phyloP scores from a whole-genome alignment of 2,329 filamentous ascomycete species.

The Cadophora sp. region DNA sequence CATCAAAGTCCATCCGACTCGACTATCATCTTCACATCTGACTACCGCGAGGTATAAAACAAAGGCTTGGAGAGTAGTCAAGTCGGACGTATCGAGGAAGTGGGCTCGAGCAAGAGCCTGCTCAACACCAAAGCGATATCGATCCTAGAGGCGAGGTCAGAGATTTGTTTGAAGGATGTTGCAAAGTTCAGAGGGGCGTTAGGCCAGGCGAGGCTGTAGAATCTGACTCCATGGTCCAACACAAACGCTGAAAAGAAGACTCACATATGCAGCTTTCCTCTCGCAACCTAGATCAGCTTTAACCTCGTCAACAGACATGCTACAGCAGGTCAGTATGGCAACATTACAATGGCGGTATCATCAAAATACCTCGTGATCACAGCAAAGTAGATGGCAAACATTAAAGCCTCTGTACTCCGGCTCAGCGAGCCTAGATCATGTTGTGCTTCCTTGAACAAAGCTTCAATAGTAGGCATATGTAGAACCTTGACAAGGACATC shows the following conservation, averaged over 20 bases:
- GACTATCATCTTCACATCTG: conserved; percentile 57
- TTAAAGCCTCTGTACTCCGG: conserved; percentile 55
- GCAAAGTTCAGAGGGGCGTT: no score
- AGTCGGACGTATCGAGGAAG: conserved; percentile 65
- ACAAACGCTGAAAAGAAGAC: neutral
- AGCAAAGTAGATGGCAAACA: conserved; percentile 65
- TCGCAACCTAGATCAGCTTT: conserved; percentile 16
- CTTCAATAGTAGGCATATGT: conserved; percentile 54
- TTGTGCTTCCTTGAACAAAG: conserved; percentile 44
- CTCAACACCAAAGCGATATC: conserved; percentile 56
- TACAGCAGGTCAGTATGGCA: neutral
- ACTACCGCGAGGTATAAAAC: conserved; percentile 62
- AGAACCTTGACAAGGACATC: conserved; percentile 53
- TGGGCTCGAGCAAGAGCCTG: conserved; percentile 66
- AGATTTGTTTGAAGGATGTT: no score
- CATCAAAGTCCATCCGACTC: conserved; percentile 68
- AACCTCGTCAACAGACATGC: conserved; percentile 20
- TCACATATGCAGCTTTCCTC: conserved; percentile 12
- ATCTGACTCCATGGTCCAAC: neutral
- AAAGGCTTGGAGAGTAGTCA: conserved; percentile 67
- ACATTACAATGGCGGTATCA: no score
- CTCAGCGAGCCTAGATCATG: conserved; percentile 43
- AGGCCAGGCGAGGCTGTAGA: no score
- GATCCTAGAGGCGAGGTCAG: conserved; percentile 34
- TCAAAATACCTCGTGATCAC: conserved; percentile 48